A percentile compares a stretch with the other conserved stretches of the same genome.
These are phyloP conservation scores for Jatropha podagrica DNA, from an alignment of 441 rosid genomes.

Conservation along the genomic window DNA sequence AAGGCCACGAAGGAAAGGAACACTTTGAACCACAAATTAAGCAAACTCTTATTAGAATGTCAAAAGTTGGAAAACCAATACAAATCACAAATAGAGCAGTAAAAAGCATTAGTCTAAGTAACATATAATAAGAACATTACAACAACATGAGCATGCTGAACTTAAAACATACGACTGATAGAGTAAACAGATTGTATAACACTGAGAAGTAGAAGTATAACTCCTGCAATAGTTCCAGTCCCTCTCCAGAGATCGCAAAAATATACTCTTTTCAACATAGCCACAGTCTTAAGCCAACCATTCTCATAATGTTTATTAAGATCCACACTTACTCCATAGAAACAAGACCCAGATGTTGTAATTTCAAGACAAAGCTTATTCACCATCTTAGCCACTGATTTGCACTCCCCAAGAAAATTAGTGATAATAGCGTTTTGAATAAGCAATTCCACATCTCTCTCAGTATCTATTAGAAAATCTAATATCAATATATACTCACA, in stretches of 20 bases:
- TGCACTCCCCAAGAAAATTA: not conserved
- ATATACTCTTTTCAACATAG: constrained; percentile 23
- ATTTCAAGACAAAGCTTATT: not conserved
- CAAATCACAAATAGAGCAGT: no score
- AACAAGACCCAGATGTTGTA: not conserved
- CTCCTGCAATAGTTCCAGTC: constrained; percentile 25
- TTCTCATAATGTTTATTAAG: constrained; percentile 1
- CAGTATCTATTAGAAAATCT: constrained; percentile 15
- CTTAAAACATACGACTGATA: not conserved
- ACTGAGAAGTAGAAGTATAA: constrained; percentile 25
- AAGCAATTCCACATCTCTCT: constrained; percentile 27
- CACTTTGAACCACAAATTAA: no score
- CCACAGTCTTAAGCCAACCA: not conserved
- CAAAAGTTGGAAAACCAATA: no score
- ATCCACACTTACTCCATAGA: constrained; percentile 11
- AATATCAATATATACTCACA: constrained; percentile 10
- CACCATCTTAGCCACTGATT: not conserved
- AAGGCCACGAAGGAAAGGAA: no score
- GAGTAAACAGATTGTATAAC: constrained; percentile 27
- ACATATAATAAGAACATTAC: no score
- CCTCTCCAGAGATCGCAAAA: constrained; percentile 31
- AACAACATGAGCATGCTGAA: no score
- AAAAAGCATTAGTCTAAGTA: no score
- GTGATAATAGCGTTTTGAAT: not conserved
- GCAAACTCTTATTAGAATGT: no score